Evolutionary conservation across 139 green algal species (phyloP), one percentile per base, ranked within the genome.

Genomic region (Spirogloea muscicola): DNA sequence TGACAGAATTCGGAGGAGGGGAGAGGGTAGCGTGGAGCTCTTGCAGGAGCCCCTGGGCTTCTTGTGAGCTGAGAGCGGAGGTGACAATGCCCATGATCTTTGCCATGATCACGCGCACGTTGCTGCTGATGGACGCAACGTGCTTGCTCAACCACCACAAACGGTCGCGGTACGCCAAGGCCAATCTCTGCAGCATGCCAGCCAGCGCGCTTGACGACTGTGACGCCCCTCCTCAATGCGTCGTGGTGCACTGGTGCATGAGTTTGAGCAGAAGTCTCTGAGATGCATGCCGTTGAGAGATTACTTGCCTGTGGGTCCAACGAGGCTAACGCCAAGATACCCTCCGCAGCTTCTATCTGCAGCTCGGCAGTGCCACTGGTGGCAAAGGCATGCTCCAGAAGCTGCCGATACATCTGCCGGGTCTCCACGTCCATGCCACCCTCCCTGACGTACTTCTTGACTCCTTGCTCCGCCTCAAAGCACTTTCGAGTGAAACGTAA

Each of bases 41-140:
- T 16, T 77, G 27, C 3, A 79, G 60, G 29, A 79, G 44, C 42
- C 44, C 34, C 27, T 43, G 25, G 2, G 71, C 63, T 13, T 43
- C n/a, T 21, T 48, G 16, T 2, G 72, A 34, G 31, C n/a, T 6
- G 42, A 87, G 39, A 7, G 42, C 74, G 0, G 59, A 9, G 2
- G 58, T 46, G 33, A 81, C 60, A 27, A 86, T 75, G 41, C 86
- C 89, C 36, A 91, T 57, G 58, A 94, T 80, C 74, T 84, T 84
- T 0, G 82, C 89, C 0, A 89, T 85, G 1, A 80, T 61, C 27
- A 76, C 52, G 1, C 89, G 63, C 1, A 84, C 85, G 34, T 52
- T 64, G 0, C 48, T 41, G 58, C 89, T 82, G 31, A 64, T 82
- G 74, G 94, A 89, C 5, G 57, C 49, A 3, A 90, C 59, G 36